These are phyloP conservation scores for Lasiodiplodia sp. DNA, from an alignment of 2,329 filamentous ascomycete genomes.

Conservation along the genomic window DNA sequence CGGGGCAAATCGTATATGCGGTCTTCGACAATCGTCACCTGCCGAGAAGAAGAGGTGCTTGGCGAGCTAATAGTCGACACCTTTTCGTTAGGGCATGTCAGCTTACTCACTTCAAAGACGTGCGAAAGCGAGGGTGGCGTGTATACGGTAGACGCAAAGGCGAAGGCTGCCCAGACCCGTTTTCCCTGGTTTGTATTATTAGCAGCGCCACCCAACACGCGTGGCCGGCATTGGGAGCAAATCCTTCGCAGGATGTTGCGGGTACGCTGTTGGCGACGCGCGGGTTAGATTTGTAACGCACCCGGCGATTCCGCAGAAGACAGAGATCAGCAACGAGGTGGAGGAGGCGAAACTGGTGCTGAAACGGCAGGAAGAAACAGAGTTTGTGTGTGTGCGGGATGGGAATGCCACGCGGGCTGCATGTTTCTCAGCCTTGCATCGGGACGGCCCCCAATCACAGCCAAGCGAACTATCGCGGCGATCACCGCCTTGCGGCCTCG, in stretches of 20 bases:
- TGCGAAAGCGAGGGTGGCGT: slow-evolving; percentile 10
- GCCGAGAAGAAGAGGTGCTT: background rate
- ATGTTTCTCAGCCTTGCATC: slow-evolving; percentile 12
- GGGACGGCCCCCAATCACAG: slow-evolving; percentile 17
- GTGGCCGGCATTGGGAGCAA: background rate
- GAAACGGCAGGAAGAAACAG: background rate
- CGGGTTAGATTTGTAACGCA: background rate
- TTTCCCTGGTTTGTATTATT: background rate
- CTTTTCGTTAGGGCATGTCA: slow-evolving; percentile 9
- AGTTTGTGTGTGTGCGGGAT: background rate
- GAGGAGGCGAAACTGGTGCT: background rate
- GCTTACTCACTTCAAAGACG: slow-evolving; percentile 5
- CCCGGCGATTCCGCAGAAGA: background rate
- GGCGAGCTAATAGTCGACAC: background rate
- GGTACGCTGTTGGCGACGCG: background rate
- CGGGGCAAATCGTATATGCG: background rate
- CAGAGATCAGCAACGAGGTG: background rate
- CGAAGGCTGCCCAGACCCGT: background rate
- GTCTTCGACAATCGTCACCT: background rate
- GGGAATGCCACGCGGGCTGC: background rate
- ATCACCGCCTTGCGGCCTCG: slow-evolving; percentile 10
- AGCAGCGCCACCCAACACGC: slow-evolving; percentile 22
- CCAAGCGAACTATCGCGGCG: slow-evolving; percentile 1
- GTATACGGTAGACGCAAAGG: background rate
- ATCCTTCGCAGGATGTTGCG: background rate